Percentiles rank a stretch among this genome's conserved stretches.
These are phyloP conservation scores for Stromatinia cepivora DNA, from an alignment of 2,329 filamentous ascomycete species.

Conservation along the genomic window DNA sequence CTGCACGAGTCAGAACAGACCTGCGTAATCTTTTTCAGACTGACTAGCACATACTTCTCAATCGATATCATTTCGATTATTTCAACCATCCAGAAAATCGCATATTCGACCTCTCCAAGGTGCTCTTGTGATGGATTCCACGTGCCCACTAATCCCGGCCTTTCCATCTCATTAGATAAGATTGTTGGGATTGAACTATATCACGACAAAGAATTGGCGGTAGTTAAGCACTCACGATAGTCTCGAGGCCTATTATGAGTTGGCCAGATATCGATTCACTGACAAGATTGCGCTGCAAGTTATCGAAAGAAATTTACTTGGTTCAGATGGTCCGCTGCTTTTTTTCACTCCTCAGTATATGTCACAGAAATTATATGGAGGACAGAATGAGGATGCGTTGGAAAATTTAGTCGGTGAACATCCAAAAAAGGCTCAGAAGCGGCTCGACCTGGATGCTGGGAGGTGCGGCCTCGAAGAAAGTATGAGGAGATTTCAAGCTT, in stretches of 20 bases:
- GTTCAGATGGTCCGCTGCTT: conserved; percentile 23
- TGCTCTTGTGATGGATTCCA: not conserved
- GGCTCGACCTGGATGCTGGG: conserved; percentile 18
- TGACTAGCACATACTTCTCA: not conserved
- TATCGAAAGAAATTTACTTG: conserved; percentile 29
- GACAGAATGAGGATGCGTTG: conserved; percentile 20
- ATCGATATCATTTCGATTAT: not conserved
- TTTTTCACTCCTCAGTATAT: conserved; percentile 28
- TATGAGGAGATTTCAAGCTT: conserved; percentile 25
- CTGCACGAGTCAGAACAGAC: not conserved
- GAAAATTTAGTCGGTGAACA: conserved; percentile 26
- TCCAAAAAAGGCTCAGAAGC: conserved; percentile 19
- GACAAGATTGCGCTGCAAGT: conserved; percentile 30
- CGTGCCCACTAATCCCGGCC: not conserved
- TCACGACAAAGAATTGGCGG: conserved; percentile 19
- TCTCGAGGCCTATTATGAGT: conserved; percentile 26
- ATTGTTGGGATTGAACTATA: not conserved
- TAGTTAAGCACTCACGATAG: conserved; percentile 23
- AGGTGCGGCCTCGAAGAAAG: conserved; percentile 26
- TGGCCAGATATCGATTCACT: conserved; percentile 28
- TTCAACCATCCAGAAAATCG: not conserved
- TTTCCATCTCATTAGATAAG: not conserved
- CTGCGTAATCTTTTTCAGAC: not conserved
- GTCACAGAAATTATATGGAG: conserved; percentile 24
- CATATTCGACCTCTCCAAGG: not conserved